Evolutionary conservation across 2,329 filamentous ascomycete species (phyloP), one percentile per base, ranked within the genome.

Genomic region (Lasiodiplodia gonubiensis): DNA sequence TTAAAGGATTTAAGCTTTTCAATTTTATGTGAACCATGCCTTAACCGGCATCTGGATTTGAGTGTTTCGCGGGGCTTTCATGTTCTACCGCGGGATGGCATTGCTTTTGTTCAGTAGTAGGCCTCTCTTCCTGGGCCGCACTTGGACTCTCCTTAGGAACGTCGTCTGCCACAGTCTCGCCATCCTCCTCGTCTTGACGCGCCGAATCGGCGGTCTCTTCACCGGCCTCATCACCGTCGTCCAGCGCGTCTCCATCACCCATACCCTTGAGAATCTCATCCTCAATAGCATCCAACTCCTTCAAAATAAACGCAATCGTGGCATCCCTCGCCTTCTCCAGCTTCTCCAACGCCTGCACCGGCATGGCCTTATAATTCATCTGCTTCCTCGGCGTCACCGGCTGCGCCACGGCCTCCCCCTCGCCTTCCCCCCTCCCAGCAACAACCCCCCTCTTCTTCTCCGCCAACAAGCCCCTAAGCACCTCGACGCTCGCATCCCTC

Each of bases 271-370:
- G 21, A 33, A 59, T 59, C 30, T 51, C 33, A 14, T 77, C 76
- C 67, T 87, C 85, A 1, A 80, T 78, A 64, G 83, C 81, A 69
- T 86, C 83, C 68, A 86, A 84, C 68, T 85, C 77, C 71, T 83
- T 84, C 65, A 87, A 72, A 51, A 86, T 76, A 68, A 84, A 86
- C 1, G 79, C 76, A 68, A 86, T 80, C 0, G 83, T 86, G 8
- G 82, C 82, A 75, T 87, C 85, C 55, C 84, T 76, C 23, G 84
- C 85, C 70, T 82, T 85, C 55, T 84, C 82, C 33, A 84, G 71
- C 54, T 76, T 78, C 60, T 71, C 73, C 52, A 85, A 70, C 2
- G 77, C 75, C 49, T 80, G 78, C 42, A 83, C 67, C 1, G 74
- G 70, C 80, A 84, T 80, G 21, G 64, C 70, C 4, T 70, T 71